A percentile compares a stretch with the other conserved stretches of the same genome.
phyloP scores from a whole-genome alignment of 2,329 filamentous ascomycete genomes.

The Graphilbum fragrans region DNA sequence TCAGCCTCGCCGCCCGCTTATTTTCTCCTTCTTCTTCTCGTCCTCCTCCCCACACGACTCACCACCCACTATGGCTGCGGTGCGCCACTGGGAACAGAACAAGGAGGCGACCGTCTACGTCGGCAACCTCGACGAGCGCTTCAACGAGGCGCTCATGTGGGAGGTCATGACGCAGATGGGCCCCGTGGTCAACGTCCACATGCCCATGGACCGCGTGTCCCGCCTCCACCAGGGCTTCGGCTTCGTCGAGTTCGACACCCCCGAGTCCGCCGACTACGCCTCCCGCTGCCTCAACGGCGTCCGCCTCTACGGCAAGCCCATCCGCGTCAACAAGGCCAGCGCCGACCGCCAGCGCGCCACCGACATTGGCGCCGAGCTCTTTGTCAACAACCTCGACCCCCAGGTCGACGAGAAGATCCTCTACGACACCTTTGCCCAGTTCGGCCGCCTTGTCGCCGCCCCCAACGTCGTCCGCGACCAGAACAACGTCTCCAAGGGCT shows the following conservation, averaged over 20 bases:
- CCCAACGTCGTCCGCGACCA: constrained; percentile 93
- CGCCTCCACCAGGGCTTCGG: constrained; percentile 96
- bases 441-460: constrained; percentile 70
- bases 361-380: constrained; percentile 92
- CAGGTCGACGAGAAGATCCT: constrained; percentile 94
- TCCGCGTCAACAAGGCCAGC: constrained; percentile 85
- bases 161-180: constrained; percentile 98
- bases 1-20: neutral
- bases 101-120: constrained; percentile 98
- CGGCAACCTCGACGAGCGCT: constrained; percentile 95
- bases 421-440: constrained; percentile 87
- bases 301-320: constrained; percentile 82
- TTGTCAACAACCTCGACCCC: constrained; percentile 87
- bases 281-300: constrained; percentile 95
- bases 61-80: constrained; percentile 14
- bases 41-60: neutral
- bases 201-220: constrained; percentile 95
- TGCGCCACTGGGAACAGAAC: constrained; percentile 68
- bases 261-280: constrained; percentile 93
- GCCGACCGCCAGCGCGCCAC: constrained; percentile 91
- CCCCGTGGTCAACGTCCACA: constrained; percentile 93
- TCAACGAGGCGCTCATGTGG: constrained; percentile 81
- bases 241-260: constrained; percentile 95
- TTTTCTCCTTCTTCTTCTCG: neutral
- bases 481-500: constrained; percentile 79